Conservation (phyloP, 2,329 filamentous ascomycete genomes). For the Aureobasidium sp. region DNA sequence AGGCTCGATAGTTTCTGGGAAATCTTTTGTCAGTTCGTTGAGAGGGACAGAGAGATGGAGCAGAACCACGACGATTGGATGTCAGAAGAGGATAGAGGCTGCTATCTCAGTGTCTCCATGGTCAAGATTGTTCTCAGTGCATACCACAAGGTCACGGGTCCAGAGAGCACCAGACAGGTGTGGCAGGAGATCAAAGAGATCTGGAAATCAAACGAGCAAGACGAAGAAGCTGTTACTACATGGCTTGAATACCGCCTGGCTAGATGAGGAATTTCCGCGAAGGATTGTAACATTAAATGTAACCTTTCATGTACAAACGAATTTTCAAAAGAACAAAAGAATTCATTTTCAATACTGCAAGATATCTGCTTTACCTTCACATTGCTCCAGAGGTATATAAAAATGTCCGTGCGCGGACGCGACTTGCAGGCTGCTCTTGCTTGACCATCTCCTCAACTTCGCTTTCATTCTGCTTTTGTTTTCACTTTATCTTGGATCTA, state of each 20-base stretch:
- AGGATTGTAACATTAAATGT: slow-evolving; percentile 8
- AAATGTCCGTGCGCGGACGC: slow-evolving; percentile 2
- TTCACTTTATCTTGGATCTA: no score
- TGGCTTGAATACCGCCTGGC: neutral
- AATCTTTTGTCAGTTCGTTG: slow-evolving; percentile 45
- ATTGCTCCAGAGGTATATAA: neutral
- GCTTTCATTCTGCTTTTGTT: neutral
- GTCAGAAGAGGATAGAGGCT: slow-evolving; percentile 21
- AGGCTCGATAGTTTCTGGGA: slow-evolving; percentile 63
- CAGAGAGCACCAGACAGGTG: slow-evolving; percentile 46
- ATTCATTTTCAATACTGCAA: neutral
- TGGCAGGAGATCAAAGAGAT: slow-evolving; percentile 41
- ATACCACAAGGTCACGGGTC: slow-evolving; percentile 54
- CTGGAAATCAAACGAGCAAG: slow-evolving; percentile 35
- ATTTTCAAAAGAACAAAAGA: slow-evolving; percentile 1
- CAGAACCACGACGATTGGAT: slow-evolving; percentile 1
- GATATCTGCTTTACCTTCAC: neutral
- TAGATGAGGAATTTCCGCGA: neutral
- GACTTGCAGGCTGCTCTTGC: neutral
- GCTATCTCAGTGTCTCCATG: slow-evolving; percentile 43
- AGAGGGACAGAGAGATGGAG: slow-evolving; percentile 21
- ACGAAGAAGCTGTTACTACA: neutral
- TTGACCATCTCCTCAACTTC: neutral
- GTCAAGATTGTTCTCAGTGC: slow-evolving; percentile 56
- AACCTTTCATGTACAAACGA: slow-evolving; percentile 11